Evolutionary conservation across 208 protist genomes (phyloP), one percentile per base, ranked within the genome.

Genomic region (Strigomonas culicis): DNA sequence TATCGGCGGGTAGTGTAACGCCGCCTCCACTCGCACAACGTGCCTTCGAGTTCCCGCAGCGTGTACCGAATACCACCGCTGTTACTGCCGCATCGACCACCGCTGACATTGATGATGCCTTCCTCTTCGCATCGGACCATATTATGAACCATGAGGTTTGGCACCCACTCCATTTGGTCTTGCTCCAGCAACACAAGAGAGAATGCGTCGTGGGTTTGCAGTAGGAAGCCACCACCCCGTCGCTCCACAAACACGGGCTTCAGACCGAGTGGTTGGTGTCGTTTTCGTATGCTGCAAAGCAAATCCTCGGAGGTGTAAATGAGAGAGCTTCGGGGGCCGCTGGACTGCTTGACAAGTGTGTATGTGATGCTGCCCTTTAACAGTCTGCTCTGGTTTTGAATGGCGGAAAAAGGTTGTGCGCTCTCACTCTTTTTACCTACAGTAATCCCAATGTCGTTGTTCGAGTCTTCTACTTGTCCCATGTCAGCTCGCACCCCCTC

Each of bases 301-400:
- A 34, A 34, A 0, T 63, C 67, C 44, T 80, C 70, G 19, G 51
- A 62, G n/a, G 73, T 73, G 67, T 79, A 80, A n/a, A 90, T 71
- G 51, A 92, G 78, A 41, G 72, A 58, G 62, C 86, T 93, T 27
- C 88, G 69, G 32, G 77, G 82, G 1, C 74, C 74, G 41, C 77
- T 78, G 28, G 65, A 75, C 31, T 68, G 76, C 52, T 77, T 80
- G 13, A 89, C 66, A 11, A 92, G 63, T 3, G 74, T 78, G 74
- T 97, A 97, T 1, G 86, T 86, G 43, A 97, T 86, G 66, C 73
- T 86, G 15, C 91, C 91, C 65, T 85, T 83, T 25, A 97, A 53
- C 17, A 93, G 50, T 6, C 84, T 75, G 59, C 85, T 89, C 49
- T 92, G 78, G 59, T 85, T 83, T 65, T 87, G 85, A 56, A 97